Percentiles rank a stretch among this genome's conserved stretches.
Evolutionary conservation across 805 yeast genomes (phyloP).

Genomic region (Danielozyma ontarioensis): DNA sequence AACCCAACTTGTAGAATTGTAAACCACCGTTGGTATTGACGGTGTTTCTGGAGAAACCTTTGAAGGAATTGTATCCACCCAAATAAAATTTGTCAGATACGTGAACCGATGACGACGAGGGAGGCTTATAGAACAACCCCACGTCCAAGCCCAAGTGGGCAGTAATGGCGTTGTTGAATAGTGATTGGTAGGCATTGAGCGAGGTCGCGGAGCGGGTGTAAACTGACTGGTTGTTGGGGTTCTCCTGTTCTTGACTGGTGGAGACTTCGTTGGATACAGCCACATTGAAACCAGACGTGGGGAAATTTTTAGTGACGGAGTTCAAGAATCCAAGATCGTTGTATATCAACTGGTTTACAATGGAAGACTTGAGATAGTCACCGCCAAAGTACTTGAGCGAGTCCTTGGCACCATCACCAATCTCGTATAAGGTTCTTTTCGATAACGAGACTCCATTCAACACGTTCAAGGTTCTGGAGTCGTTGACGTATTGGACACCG

Average conservation of each 20-base stretch:
- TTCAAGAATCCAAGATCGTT: slow-evolving; percentile 16
- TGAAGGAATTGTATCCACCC: slow-evolving; percentile 73
- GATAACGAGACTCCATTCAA: slow-evolving; percentile 55
- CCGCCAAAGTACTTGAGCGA: slow-evolving; percentile 25
- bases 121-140: slow-evolving; percentile 51
- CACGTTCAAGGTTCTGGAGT: slow-evolving; percentile 18
- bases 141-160: slow-evolving; percentile 43
- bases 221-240: slow-evolving; percentile 10
- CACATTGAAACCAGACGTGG: slow-evolving; percentile 50
- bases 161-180: slow-evolving; percentile 43
- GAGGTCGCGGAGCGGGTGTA: slow-evolving; percentile 34
- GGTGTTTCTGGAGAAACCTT: slow-evolving; percentile 65
- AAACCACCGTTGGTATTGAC: slow-evolving; percentile 76
- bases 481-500: slow-evolving; percentile 41
- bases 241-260: slow-evolving; percentile 25
- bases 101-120: slow-evolving; percentile 36
- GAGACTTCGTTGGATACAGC: slow-evolving; percentile 56
- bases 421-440: slow-evolving; percentile 51
- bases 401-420: slow-evolving; percentile 49
- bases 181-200: slow-evolving; percentile 33
- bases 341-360: slow-evolving; percentile 22
- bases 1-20: slow-evolving; percentile 50
- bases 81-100: slow-evolving; percentile 75
- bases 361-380: slow-evolving; percentile 31
- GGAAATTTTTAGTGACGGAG: slow-evolving; percentile 22